Evolutionary conservation across 257 asterid species (phyloP).

Genomic region (Cordia subcordata): DNA sequence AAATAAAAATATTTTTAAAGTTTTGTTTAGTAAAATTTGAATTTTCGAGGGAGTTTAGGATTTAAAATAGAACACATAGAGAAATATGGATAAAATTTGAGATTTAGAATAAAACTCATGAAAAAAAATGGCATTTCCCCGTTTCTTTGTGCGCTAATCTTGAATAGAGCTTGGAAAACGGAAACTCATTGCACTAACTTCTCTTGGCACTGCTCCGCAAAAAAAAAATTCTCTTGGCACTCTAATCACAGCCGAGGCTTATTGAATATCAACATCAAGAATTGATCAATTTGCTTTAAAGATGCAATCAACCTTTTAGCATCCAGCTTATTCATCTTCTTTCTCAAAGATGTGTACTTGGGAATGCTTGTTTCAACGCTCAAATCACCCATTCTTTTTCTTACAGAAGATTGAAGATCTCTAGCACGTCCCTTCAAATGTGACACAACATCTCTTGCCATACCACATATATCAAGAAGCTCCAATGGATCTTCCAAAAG

Average conservation of each 20-base stretch:
- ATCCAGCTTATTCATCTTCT: slow-evolving; percentile 25
- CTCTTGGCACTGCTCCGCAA: too few species aligned
- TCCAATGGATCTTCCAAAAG: slow-evolving; percentile 7
- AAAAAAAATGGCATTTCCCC: too few species aligned
- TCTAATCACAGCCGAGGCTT: slow-evolving; percentile 11
- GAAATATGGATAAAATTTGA: too few species aligned
- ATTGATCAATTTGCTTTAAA: slow-evolving; percentile 21
- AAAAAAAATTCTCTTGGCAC: too few species aligned
- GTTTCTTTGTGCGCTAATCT: too few species aligned
- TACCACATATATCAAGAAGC: slow-evolving; percentile 14
- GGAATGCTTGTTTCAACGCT: slow-evolving; percentile 10
- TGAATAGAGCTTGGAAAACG: too few species aligned
- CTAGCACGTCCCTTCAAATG: slow-evolving; percentile 6
- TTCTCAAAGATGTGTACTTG: slow-evolving; percentile 15
- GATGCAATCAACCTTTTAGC: slow-evolving; percentile 13
- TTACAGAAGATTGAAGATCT: slow-evolving; percentile 6
- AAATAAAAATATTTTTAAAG: too few species aligned
- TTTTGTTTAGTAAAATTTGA: too few species aligned
- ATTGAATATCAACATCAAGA: slow-evolving; percentile 1
- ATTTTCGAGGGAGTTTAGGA: too few species aligned
- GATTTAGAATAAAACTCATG: too few species aligned
- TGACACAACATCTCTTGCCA: slow-evolving; percentile 3
- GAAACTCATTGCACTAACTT: too few species aligned
- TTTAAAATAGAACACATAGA: too few species aligned
- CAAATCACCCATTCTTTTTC: slow-evolving; percentile 10